These are phyloP conservation scores for Medicago lupulina DNA, from an alignment of 306 rosid genomes.

Conservation along the genomic window DNA sequence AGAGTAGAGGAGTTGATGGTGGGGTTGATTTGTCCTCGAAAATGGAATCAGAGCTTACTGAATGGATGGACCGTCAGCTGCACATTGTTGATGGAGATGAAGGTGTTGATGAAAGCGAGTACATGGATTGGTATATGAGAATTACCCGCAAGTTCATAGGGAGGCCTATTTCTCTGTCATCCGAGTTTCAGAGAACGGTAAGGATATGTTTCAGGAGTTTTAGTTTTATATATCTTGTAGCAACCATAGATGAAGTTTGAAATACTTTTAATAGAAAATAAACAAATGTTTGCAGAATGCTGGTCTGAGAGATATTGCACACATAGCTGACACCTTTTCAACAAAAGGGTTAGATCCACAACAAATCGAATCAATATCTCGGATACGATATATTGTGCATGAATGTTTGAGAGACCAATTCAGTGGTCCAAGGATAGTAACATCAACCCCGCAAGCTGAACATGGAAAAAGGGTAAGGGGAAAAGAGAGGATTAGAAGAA, in stretches of 20 bases:
- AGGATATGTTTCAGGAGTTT: conserved; percentile 50
- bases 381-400: conserved; percentile 84
- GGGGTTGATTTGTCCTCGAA: conserved; percentile 97
- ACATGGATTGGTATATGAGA: conserved; percentile 89
- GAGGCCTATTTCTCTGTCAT: conserved; percentile 95
- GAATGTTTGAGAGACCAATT: conserved; percentile 96
- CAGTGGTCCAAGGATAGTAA: conserved; percentile 69
- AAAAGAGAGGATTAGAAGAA: conserved; percentile 96
- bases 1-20: conserved; percentile 97
- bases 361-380: conserved; percentile 81
- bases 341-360: conserved; percentile 84
- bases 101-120: conserved; percentile 75
- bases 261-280: conserved; percentile 54
- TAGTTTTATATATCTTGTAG: conserved; percentile 27
- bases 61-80: conserved; percentile 77
- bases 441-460: conserved; percentile 65
- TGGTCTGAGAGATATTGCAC: conserved; percentile 95
- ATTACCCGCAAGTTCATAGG: conserved; percentile 96
- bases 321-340: conserved; percentile 86
- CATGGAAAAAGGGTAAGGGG: conserved; percentile 87
- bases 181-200: conserved; percentile 99
- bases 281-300: conserved; percentile 76
- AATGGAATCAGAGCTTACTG: conserved; percentile 89
- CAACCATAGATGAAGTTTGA: conserved; percentile 41
- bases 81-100: conserved; percentile 82